Conservation (phyloP, 495 filamentous ascomycete species). For the Aspergillus affinis region DNA sequence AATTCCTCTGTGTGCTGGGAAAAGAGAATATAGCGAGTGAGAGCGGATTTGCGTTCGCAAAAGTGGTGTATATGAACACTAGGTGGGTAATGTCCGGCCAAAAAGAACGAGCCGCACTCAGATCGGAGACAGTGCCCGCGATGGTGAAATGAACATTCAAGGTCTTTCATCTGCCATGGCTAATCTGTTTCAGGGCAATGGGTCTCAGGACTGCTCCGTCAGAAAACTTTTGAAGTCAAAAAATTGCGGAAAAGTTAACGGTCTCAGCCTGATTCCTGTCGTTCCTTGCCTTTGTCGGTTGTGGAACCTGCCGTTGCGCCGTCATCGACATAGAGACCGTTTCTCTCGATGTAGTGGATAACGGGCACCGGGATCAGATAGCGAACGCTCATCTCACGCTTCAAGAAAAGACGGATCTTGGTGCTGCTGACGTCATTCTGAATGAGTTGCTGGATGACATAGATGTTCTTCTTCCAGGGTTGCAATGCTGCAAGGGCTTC, state of each 20-base stretch:
- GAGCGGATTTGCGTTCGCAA: not conserved
- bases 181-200: not conserved
- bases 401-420: constrained; percentile 81
- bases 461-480: constrained; percentile 75
- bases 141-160: not conserved
- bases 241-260: not conserved
- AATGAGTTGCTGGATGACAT: constrained; percentile 84
- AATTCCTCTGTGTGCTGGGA: not conserved
- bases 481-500: constrained; percentile 74
- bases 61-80: not conserved
- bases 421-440: constrained; percentile 89
- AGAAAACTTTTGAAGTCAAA: not conserved
- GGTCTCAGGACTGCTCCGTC: not conserved
- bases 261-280: constrained; percentile 19
- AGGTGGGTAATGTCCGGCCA: not conserved
- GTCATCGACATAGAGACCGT: constrained; percentile 72
- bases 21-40: not conserved
- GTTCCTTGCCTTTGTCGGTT: constrained; percentile 38
- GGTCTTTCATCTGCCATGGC: not conserved
- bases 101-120: not conserved
- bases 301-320: constrained; percentile 32
- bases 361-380: constrained; percentile 65
- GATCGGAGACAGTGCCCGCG: not conserved
- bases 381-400: constrained; percentile 75
- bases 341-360: constrained; percentile 75